phyloP scores from a whole-genome alignment of 192 early-diverging fungal species.

The Gryganskiella cystojenkinii region DNA sequence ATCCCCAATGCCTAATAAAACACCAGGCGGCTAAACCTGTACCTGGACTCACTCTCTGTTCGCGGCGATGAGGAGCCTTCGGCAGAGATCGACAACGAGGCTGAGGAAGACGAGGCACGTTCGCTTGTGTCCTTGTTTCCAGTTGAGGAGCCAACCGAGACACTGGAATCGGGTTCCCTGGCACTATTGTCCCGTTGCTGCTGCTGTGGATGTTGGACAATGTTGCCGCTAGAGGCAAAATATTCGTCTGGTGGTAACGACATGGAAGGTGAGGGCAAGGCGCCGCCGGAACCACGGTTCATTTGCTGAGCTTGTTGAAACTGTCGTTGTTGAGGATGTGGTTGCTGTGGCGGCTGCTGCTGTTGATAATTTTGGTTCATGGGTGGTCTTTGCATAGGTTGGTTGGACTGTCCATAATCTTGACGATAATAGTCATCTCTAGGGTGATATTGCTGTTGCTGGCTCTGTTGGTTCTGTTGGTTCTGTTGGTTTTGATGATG shows the following conservation, averaged over 20 bases:
- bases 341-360: not conserved
- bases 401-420: not conserved
- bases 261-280: slow-evolving; percentile 10
- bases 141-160: slow-evolving; percentile 1
- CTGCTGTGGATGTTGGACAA: not conserved
- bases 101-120: slow-evolving; percentile 1
- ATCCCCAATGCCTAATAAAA: too few species aligned
- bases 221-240: too few species aligned
- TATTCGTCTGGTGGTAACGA: slow-evolving; percentile 17
- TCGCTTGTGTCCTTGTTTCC: slow-evolving; percentile 10
- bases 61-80: slow-evolving; percentile 16
- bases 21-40: not conserved
- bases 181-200: slow-evolving; percentile 8
- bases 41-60: slow-evolving; percentile 24
- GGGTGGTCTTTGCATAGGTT: not conserved
- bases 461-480: not conserved
- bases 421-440: not conserved
- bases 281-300: too few species aligned
- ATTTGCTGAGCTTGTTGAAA: slow-evolving; percentile 16
- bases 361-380: not conserved
- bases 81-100: not conserved
- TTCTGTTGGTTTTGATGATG: not conserved
- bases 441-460: slow-evolving; percentile 4
- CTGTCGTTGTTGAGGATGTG: not conserved
- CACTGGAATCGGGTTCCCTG: not conserved